Evolutionary conservation across 2,329 filamentous ascomycete species (phyloP).

Genomic region (Tolypocladium tropicale): DNA sequence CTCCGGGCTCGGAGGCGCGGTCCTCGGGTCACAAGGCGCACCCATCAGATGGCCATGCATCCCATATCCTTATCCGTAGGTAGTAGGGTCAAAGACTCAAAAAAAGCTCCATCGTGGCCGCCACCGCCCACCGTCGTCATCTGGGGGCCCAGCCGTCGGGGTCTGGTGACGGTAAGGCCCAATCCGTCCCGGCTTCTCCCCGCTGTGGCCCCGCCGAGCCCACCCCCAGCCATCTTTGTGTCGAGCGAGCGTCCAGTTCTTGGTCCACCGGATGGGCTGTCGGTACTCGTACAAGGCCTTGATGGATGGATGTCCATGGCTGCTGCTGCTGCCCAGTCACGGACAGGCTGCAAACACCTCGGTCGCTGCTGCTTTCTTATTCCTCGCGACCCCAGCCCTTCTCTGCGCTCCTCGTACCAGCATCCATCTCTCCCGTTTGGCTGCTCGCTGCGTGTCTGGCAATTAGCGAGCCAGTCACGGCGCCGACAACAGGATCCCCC

Average conservation of each 20-base stretch:
- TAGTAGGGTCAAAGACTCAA: too few species aligned
- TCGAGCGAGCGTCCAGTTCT: too few species aligned
- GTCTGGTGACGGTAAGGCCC: slow-evolving; percentile 4
- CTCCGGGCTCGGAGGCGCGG: neutral
- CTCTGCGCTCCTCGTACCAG: neutral
- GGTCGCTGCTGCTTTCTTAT: neutral
- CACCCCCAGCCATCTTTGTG: slow-evolving; percentile 5
- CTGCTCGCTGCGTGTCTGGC: neutral
- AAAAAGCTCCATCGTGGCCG: neutral
- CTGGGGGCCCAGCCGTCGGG: neutral
- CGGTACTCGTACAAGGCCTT: neutral
- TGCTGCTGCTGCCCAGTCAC: neutral
- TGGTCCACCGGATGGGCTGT: neutral
- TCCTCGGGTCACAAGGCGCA: neutral
- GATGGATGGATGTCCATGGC: too few species aligned
- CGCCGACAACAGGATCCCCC: neutral
- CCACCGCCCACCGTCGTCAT: neutral
- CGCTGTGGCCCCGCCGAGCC: neutral
- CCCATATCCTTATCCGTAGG: neutral
- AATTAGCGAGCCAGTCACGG: neutral
- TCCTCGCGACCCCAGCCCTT: neutral
- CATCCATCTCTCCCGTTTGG: neutral
- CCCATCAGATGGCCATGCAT: neutral
- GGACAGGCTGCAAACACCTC: neutral
- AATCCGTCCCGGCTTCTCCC: neutral